Conservation (phyloP, 2,329 filamentous ascomycete species). For the Thyridium curvatum region DNA sequence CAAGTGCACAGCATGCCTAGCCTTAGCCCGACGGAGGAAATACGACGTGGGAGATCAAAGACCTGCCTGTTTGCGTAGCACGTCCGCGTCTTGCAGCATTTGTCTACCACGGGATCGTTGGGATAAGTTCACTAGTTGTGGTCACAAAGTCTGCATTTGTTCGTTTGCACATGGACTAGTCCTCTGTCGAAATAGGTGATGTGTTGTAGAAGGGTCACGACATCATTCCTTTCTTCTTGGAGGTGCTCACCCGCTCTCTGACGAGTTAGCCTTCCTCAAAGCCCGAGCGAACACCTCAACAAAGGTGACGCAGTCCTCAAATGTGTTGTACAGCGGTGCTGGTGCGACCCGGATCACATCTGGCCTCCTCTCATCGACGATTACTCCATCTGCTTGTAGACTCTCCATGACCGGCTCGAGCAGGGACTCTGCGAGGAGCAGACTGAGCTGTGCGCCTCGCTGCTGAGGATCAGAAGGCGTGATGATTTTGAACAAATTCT, state of each 20-base stretch:
- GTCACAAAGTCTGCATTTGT: no score
- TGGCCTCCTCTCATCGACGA: constrained; percentile 69
- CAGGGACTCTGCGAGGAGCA: constrained; percentile 53
- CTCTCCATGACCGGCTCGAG: constrained; percentile 56
- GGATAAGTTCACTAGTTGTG: no score
- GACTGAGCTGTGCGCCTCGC: constrained; percentile 67
- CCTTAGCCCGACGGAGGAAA: no score
- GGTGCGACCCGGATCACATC: constrained; percentile 72
- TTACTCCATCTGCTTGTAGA: constrained; percentile 55
- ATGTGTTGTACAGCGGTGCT: constrained; percentile 69
- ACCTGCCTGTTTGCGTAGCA: no score
- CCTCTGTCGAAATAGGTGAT: no score
- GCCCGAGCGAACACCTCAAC: constrained; percentile 28
- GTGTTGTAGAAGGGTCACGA: no score
- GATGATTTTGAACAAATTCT: constrained; percentile 47
- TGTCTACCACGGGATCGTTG: no score
- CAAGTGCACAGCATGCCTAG: no score
- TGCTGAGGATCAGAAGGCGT: constrained; percentile 58
- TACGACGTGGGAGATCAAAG: no score
- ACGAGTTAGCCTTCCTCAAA: constrained; percentile 7
- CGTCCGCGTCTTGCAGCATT: no score
- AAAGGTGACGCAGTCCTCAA: constrained; percentile 58
- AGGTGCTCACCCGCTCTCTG: neutral
- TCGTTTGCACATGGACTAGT: no score
- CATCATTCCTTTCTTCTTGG: no score